phyloP scores from a whole-genome alignment of 164 flowering plant species.

The Saururus chinensis region DNA sequence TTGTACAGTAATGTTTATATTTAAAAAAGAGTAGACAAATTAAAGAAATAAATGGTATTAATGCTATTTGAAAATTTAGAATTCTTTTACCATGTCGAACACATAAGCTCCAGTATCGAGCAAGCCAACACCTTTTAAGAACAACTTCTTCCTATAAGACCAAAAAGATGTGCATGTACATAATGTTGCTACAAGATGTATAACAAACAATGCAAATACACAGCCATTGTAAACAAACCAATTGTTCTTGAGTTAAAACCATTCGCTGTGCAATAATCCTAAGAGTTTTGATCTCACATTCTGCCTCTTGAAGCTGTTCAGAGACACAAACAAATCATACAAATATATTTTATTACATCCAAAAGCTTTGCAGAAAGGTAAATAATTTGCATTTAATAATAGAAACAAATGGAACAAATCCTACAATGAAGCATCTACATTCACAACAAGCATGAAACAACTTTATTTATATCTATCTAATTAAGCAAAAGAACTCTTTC shows the following conservation, averaged over 20 bases:
- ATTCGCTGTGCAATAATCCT: conserved; percentile 43
- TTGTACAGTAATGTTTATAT: too few relatives aligned
- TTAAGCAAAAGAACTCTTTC: background rate
- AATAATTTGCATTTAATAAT: background rate
- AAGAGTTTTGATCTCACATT: conserved; percentile 51
- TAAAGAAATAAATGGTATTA: background rate
- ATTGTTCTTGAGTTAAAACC: conserved; percentile 76
- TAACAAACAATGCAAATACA: background rate
- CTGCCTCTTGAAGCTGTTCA: conserved; percentile 64
- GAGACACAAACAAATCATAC: background rate
- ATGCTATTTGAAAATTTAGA: background rate
- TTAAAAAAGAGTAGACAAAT: background rate
- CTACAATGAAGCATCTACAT: too few relatives aligned
- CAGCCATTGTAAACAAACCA: conserved; percentile 27
- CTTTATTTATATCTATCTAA: background rate
- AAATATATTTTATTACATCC: conserved; percentile 19
- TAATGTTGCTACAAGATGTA: background rate
- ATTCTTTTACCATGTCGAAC: conserved; percentile 51
- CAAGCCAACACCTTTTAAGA: conserved; percentile 97
- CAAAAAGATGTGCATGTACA: background rate
- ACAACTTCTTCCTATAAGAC: conserved; percentile 74
- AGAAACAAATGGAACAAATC: too few relatives aligned
- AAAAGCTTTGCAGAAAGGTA: background rate
- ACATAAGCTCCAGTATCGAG: conserved; percentile 85
- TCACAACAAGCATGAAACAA: too few relatives aligned